phyloP scores from a whole-genome alignment of 257 asterid genomes.

The Solanum chmielewskii region DNA sequence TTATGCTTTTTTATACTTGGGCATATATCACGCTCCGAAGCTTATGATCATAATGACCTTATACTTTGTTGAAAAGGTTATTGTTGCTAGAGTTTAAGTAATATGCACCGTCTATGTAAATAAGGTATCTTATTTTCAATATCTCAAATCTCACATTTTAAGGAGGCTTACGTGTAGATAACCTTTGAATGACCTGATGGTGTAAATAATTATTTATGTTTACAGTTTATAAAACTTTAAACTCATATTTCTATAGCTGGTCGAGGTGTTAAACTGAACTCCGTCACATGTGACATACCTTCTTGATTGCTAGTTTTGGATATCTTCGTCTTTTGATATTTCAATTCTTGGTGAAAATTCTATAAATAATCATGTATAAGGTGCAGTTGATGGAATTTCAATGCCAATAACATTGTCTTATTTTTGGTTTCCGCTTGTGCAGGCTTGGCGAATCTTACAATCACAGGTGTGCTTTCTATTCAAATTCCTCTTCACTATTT shows the following conservation, averaged over 20 bases:
- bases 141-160: neutral
- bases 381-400: neutral
- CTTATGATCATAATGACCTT: neutral
- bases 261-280: neutral
- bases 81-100: neutral
- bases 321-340: neutral
- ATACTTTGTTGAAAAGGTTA: neutral
- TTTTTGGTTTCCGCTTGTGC: constrained; percentile 19
- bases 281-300: neutral
- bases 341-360: neutral
- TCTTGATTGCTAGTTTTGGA: neutral
- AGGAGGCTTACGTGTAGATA: neutral
- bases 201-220: neutral
- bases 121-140: neutral
- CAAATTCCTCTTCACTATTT: neutral
- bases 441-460: constrained; percentile 86
- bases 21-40: neutral
- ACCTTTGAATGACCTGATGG: neutral
- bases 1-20: neutral
- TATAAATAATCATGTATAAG: neutral
- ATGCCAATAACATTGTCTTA: neutral
- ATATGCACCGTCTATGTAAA: neutral
- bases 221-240: neutral
- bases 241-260: neutral
- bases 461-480: constrained; percentile 40